Percentiles rank a stretch among this genome's conserved stretches.
These are phyloP conservation scores for Durusdinium trenchii DNA, from an alignment of 73 alveolate species.

Conservation along the genomic window DNA sequence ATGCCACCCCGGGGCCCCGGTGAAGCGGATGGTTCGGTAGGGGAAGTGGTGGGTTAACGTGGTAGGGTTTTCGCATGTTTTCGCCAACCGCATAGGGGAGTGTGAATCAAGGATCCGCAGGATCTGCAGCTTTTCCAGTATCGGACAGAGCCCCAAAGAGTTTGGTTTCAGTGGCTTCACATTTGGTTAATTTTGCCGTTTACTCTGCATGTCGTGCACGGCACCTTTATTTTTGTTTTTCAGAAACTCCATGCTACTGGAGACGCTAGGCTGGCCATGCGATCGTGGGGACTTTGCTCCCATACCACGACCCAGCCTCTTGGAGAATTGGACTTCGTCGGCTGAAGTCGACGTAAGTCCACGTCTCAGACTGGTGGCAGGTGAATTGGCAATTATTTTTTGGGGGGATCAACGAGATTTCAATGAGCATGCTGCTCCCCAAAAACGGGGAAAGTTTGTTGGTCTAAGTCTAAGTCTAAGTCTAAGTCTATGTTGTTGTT, in stretches of 20 bases:
- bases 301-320: constrained; percentile 95
- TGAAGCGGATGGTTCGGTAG: constrained; percentile 54
- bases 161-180: too few species aligned
- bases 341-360: not conserved
- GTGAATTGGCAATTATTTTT: too few species aligned
- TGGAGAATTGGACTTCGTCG: not conserved
- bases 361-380: not conserved
- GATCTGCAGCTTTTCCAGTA: not conserved
- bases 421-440: too few species aligned
- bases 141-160: too few species aligned
- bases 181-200: too few species aligned
- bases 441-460: too few species aligned
- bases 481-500: too few species aligned
- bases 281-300: constrained; percentile 96
- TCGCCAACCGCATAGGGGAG: not conserved
- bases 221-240: not conserved
- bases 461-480: too few species aligned
- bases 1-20: not conserved
- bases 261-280: constrained; percentile 99
- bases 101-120: not conserved
- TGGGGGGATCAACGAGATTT: too few species aligned
- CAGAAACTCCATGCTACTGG: constrained; percentile 9
- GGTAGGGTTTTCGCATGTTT: too few species aligned
- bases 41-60: too few species aligned
- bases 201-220: too few species aligned